Base-by-base conservation (phyloP, 371 early-diverging fungal genomes). In the Apophysomyces elegans region DNA sequence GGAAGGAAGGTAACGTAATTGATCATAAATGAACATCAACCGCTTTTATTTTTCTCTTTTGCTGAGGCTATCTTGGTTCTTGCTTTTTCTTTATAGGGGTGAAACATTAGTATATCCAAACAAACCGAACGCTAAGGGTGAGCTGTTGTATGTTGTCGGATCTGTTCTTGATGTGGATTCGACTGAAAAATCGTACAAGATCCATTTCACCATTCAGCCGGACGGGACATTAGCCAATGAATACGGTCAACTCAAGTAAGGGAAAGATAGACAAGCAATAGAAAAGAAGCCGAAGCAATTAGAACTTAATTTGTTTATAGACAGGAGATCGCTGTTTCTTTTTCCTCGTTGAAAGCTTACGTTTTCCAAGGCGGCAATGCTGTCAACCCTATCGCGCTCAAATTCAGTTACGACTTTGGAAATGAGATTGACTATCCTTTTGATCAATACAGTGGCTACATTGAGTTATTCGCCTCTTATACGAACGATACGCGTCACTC, bases 351-450 rank as follows among this genome's bases (percentile, higher is more conserved):
- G n/a, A 18, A 59, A 41, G 62, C 50, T 7, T 66, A 68, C 57
- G 47, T 56, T 21, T 72, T 70, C 44, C 67, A 67, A 11, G 59
- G 66, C 9, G 77, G 77, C 8, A 72, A 77, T 14, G 47, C 64
- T 6, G 50, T 72, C 6, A 67, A 73, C 38, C 77, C 77, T 1
- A 59, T 77, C 7, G 64, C 71, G 46, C 70, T 73, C 14, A 47
- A 39, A 3, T 74, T 74, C 35, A 66, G 63, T 43, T 77, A 77
- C 32, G 67, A 70, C 39, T 46, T 64, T 56, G 77, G 77, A 4
- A 66, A 67, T 41, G 69, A 70, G 16, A 74, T 77, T 5, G 77
- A 77, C 43, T 77, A 77, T 58, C 77, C 77, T 13, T 72, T 77
- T 37, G 77, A 77, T 56, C 57, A 67, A 35, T 77, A 77, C 37